Conservation (phyloP, 208 protist species). For the Trypanosoma mega region DNA sequence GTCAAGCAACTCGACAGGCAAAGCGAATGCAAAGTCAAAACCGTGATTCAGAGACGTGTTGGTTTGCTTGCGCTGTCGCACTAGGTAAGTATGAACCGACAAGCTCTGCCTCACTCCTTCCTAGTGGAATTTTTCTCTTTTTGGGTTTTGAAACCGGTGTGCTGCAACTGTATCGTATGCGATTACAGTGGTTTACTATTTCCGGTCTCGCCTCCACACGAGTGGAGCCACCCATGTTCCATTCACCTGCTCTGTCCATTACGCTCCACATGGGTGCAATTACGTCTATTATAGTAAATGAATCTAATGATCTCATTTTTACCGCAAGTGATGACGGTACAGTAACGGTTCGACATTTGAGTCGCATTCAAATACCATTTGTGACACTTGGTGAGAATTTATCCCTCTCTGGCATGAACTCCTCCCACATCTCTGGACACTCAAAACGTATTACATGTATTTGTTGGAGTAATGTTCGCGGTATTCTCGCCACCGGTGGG, state of each 20-base stretch:
- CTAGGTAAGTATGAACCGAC: conserved; percentile 33
- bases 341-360: conserved; percentile 56
- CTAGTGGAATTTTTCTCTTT: conserved; percentile 43
- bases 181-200: conserved; percentile 62
- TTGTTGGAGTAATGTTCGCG: conserved; percentile 40
- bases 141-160: conserved; percentile 77
- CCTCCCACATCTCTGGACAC: conserved; percentile 32
- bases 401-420: background rate
- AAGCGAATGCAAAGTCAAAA: no score
- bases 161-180: conserved; percentile 67
- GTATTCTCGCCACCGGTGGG: conserved; percentile 69
- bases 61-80: conserved; percentile 67
- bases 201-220: conserved; percentile 48
- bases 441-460: conserved; percentile 66
- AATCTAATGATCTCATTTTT: conserved; percentile 51
- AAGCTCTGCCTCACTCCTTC: conserved; percentile 18
- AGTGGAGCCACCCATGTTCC: conserved; percentile 54
- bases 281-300: conserved; percentile 48
- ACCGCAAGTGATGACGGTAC: conserved; percentile 74
- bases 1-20: background rate
- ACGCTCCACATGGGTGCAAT: conserved; percentile 52
- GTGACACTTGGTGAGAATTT: conserved; percentile 49
- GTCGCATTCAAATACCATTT: conserved; percentile 55
- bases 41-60: conserved; percentile 26
- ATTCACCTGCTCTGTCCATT: conserved; percentile 42